Evolutionary conservation across 306 rosid genomes (phyloP).

Genomic region (Acacia confusa): DNA sequence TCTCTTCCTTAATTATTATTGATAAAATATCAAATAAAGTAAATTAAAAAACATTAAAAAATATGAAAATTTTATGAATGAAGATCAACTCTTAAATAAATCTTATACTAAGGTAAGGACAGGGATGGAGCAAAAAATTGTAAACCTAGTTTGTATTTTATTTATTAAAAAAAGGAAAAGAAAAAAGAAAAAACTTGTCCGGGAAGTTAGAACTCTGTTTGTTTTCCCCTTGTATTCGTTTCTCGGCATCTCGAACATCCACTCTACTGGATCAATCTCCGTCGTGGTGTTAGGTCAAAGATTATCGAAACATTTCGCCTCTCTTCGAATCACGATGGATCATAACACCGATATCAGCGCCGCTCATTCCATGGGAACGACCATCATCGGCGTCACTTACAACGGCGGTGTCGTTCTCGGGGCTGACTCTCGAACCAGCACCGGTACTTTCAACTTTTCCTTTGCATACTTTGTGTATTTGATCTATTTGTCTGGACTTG

Average conservation of each 20-base stretch:
- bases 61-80: too few species aligned
- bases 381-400: conserved; percentile 94
- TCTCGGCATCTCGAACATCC: neutral
- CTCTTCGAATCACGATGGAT: conserved; percentile 50
- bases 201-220: neutral
- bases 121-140: too few species aligned
- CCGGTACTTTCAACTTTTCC: conserved; percentile 47
- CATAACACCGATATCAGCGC: conserved; percentile 52
- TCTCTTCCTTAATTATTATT: too few species aligned
- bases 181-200: neutral
- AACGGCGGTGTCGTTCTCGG: conserved; percentile 93
- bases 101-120: too few species aligned
- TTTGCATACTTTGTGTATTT: neutral
- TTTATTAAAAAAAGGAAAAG: too few species aligned
- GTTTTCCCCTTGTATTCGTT: neutral
- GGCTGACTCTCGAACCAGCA: conserved; percentile 97
- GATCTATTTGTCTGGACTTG: neutral
- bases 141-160: too few species aligned
- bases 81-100: too few species aligned
- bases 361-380: conserved; percentile 96
- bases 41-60: too few species aligned
- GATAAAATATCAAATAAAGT: too few species aligned
- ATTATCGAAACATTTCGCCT: neutral
- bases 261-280: neutral
- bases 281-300: conserved; percentile 17